Evolutionary conservation across 164 flowering plant species (phyloP).

Genomic region (Kingdonia uniflora): DNA sequence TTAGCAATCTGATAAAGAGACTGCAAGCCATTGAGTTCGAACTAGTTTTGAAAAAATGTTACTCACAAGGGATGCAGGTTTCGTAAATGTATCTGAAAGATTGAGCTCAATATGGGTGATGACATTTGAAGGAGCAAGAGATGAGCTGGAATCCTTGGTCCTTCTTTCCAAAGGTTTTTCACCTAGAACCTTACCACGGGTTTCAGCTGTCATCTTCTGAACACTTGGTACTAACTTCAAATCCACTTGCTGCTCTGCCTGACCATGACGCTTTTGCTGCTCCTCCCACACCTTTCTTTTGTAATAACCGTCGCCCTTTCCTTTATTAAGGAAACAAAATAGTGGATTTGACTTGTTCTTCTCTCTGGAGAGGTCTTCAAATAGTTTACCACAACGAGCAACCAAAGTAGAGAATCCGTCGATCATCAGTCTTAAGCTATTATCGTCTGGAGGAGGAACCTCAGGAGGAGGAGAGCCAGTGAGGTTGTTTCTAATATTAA

Average conservation of each 20-base stretch:
- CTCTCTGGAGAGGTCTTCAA: slow-evolving; percentile 87
- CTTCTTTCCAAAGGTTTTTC: slow-evolving; percentile 76
- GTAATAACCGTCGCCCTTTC: slow-evolving; percentile 73
- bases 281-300: slow-evolving; percentile 87
- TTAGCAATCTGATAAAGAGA: too few species aligned
- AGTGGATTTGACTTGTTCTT: slow-evolving; percentile 70
- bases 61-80: slow-evolving; percentile 65
- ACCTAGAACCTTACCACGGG: slow-evolving; percentile 76
- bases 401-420: slow-evolving; percentile 89
- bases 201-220: slow-evolving; percentile 79
- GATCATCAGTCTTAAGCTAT: slow-evolving; percentile 53
- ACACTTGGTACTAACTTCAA: slow-evolving; percentile 22
- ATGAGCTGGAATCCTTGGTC: slow-evolving; percentile 31
- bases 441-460: slow-evolving; percentile 77
- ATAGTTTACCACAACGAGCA: slow-evolving; percentile 81
- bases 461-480: slow-evolving; percentile 57
- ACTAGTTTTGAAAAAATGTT: too few species aligned
- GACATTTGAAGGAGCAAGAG: slow-evolving; percentile 29
- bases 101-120: slow-evolving; percentile 43
- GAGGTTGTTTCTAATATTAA: slow-evolving; percentile 24
- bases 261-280: slow-evolving; percentile 45
- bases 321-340: slow-evolving; percentile 75
- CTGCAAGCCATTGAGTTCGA: too few species aligned
- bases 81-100: slow-evolving; percentile 80
- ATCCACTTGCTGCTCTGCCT: slow-evolving; percentile 28